Base-by-base conservation (phyloP, 441 rosid species). In the Erodium moschatum region DNA sequence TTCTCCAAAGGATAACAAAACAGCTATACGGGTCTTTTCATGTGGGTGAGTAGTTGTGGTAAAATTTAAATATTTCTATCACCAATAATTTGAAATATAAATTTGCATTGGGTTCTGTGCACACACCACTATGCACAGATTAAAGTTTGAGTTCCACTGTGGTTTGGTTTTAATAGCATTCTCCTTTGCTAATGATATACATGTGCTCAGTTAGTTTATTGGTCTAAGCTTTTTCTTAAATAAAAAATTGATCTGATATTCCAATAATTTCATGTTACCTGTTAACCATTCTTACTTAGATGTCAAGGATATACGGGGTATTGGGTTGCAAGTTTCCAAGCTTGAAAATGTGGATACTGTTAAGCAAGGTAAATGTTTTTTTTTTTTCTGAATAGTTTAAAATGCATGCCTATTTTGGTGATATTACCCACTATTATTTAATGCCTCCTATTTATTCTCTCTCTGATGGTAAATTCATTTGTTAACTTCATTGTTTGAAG, bases 281-380 rank as follows among this genome's bases (percentile, higher is more conserved):
- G 75, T 65, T 56, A 54, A 44, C 69, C 71, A 33, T 31, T 70
- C 52, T 48, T 66, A 64, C 48, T 40, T 72, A 88, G 96, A 93
- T 84, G 86, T 86, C 46, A 84, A 77, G 87, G 98, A 89, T 58
- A 84, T 93, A 62, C 89, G 96, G n/a, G 98, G 97, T 67, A 83
- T 93, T 75, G 97, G 98, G 80, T 86, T 93, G 87, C 96, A 91
- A 86, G 97, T 93, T 70, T 84, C 97, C 58, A 89, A 84, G 85
- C 93, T 93, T 79, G 95, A 91, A 77, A 80, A 78, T 81, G 85
- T 79, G 9, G 88, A 88, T 71, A 72, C 82, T 73, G 74, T 77
- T 63, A 86, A 82, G 73, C 83, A 83, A 85, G 97, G 96, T 92
- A 72, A 56, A 63, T 66, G 15, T 31, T 31, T 31, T 35, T 35